phyloP scores from a whole-genome alignment of 805 yeast species.

The Phaffomyces thermotolerans region DNA sequence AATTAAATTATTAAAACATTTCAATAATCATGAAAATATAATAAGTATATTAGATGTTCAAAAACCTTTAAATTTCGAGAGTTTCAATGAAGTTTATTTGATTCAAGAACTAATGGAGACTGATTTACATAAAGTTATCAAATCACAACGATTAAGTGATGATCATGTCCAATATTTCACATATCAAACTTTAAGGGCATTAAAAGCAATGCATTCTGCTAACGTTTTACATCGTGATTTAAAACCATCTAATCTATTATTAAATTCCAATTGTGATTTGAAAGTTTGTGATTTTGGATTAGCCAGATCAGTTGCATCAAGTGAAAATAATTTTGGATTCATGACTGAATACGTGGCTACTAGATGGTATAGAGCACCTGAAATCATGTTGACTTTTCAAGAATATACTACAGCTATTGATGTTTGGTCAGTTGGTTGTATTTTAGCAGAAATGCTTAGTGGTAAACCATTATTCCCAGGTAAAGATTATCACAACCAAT shows the following conservation, averaged over 20 bases:
- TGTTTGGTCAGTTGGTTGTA: conserved; percentile 77
- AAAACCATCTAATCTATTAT: conserved; percentile 64
- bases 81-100: conserved; percentile 63
- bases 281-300: conserved; percentile 78
- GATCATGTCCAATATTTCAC: conserved; percentile 66
- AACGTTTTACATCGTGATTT: conserved; percentile 71
- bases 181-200: conserved; percentile 63
- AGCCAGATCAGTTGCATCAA: conserved; percentile 48
- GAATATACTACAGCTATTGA: conserved; percentile 73
- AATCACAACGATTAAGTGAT: conserved; percentile 48
- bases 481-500: conserved; percentile 62
- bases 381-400: conserved; percentile 67
- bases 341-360: conserved; percentile 82
- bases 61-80: conserved; percentile 50
- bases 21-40: conserved; percentile 66
- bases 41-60: conserved; percentile 60
- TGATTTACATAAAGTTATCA: conserved; percentile 58
- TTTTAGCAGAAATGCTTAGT: conserved; percentile 59
- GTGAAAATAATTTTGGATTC: conserved; percentile 42
- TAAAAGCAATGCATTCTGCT: conserved; percentile 65
- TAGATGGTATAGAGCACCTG: conserved; percentile 82
- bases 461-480: conserved; percentile 67
- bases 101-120: conserved; percentile 76
- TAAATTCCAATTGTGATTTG: conserved; percentile 65
- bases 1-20: conserved; percentile 54